Evolutionary conservation across 148 eudicot species (phyloP).

Genomic region (Bassia scoparia): DNA sequence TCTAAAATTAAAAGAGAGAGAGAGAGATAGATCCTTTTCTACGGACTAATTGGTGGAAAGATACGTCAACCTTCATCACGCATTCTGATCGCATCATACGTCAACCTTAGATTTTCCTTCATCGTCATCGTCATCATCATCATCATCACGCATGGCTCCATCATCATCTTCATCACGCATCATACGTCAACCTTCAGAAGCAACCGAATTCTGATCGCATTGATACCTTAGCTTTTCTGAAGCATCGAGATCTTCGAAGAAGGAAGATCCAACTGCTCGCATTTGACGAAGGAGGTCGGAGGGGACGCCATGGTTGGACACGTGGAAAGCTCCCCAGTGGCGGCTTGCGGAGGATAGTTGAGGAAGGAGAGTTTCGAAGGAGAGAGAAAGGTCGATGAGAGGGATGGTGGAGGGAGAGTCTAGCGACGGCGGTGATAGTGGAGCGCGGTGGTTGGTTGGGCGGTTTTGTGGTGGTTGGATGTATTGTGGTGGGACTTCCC

Average conservation of each 20-base stretch:
- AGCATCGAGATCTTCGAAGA: conserved; percentile 51
- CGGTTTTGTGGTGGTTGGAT: conserved; percentile 51
- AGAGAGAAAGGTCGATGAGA: conserved; percentile 42
- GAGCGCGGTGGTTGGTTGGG: conserved; percentile 27
- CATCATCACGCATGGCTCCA: no score
- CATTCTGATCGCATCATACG: no score
- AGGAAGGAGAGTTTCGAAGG: conserved; percentile 17
- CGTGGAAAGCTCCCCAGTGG: conserved; percentile 86
- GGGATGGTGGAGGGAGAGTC: conserved; percentile 40
- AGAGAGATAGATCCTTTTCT: no score
- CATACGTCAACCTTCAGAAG: conserved; percentile 85
- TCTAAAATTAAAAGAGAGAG: no score
- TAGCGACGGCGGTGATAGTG: not conserved
- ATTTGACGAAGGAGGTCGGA: conserved; percentile 43
- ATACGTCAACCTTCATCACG: no score
- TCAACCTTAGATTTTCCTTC: no score
- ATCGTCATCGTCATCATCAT: no score
- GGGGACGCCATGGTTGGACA: conserved; percentile 63
- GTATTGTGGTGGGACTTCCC: conserved; percentile 39
- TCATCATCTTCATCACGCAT: conserved; percentile 53
- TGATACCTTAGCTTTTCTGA: conserved; percentile 51
- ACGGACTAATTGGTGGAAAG: no score
- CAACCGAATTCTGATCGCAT: conserved; percentile 43
- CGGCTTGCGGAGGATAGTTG: conserved; percentile 46
- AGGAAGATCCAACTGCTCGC: conserved; percentile 45